phyloP scores from a whole-genome alignment of 2,329 filamentous ascomycete genomes.

The Apiospora phragmitis region DNA sequence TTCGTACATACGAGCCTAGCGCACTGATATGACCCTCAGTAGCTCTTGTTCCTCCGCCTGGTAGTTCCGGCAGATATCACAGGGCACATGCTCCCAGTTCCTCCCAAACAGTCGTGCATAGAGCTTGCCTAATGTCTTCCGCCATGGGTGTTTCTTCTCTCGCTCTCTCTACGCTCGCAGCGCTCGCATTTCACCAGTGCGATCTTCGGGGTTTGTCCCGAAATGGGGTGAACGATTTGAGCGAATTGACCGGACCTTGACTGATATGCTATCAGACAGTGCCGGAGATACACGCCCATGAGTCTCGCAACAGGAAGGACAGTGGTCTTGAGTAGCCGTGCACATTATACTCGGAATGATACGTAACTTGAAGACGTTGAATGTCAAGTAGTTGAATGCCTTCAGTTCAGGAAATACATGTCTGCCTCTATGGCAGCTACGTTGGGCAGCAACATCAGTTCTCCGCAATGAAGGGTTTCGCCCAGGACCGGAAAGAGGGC shows the following conservation, averaged over 20 bases:
- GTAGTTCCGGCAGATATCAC: background rate
- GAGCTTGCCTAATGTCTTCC: background rate
- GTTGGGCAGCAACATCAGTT: background rate
- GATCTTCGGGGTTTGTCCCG: background rate
- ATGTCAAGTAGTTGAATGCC: background rate
- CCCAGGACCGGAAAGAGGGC: background rate
- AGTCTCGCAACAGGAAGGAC: background rate
- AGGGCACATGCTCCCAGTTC: background rate
- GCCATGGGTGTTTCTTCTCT: background rate
- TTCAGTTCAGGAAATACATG: background rate
- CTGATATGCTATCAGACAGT: background rate
- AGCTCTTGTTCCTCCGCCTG: background rate
- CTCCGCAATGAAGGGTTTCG: background rate
- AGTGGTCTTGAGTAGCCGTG: background rate
- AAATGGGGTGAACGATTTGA: background rate
- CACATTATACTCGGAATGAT: background rate
- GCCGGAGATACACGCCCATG: background rate
- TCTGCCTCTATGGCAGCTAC: background rate
- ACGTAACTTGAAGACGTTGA: background rate
- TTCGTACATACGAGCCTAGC: background rate
- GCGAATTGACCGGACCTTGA: background rate
- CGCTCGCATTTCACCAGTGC: background rate
- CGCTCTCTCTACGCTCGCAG: background rate
- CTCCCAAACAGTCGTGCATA: background rate
- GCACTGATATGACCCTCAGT: background rate